Evolutionary conservation across 805 yeast species (phyloP), one percentile per base, ranked within the genome.

Genomic region (Ogataea thermomethanolica): DNA sequence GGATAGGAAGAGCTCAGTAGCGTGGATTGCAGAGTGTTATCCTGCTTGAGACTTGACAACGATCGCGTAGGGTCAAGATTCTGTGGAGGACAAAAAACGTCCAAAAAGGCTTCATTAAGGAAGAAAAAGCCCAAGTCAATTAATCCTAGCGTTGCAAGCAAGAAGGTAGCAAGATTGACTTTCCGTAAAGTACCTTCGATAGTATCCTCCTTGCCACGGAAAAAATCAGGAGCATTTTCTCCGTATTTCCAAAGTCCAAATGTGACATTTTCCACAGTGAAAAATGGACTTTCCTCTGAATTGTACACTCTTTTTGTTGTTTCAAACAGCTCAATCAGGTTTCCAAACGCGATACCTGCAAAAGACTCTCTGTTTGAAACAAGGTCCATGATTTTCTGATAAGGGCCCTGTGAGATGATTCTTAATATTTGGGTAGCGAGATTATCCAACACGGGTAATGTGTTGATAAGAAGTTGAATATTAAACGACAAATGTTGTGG

Each of bases 121-220:
- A 83, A 80, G 64, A 81, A 84, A 59, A 93, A 88, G 1, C 97
- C 98, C 33, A 86, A 82, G 45, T 87, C 93, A 37, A 84, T 74
- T 12, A 86, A 71, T 34, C 96, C 95, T 43, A 90, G 70, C 1
- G 93, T 78, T 0, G 96, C 93, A n/a, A 89, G 75, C 29, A 89
- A 66, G 56, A 88, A 93, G 0, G 96, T 88, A 0, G 96, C 86
- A 48, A 93, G 64, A 53, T 93, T 93, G 1, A 89, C 85, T 51
- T 91, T 85, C 43, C 95, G 78, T 25, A 91, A 61, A 0, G 93
- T 80, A 28, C 78, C 70, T 57, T 73, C 76, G 41, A 79, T 65
- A 35, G 78, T 71, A 45, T 78, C 81, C 50, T 80, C 87, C 44
- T 79, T 73, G 37, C 76, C 79, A 47, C 71, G 69, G 49, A 81